These are phyloP conservation scores for Diplodia intermedia DNA, from an alignment of 2,329 filamentous ascomycete species.

Conservation along the genomic window DNA sequence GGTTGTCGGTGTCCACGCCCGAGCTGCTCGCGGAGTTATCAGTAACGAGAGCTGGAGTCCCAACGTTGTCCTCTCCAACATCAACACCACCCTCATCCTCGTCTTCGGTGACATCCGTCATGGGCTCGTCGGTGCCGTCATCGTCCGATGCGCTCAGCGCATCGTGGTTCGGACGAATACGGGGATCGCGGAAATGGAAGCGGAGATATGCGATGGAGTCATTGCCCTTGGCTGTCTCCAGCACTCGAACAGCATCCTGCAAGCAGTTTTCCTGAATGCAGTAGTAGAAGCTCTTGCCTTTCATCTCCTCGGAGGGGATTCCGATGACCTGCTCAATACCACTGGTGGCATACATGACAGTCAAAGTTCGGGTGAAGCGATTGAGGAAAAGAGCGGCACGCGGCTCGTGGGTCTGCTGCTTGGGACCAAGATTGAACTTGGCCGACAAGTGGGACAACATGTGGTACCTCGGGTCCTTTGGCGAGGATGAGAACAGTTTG, in stretches of 20 bases:
- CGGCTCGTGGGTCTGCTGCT: slow-evolving; percentile 71
- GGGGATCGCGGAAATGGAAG: slow-evolving; percentile 82
- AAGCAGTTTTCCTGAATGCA: slow-evolving; percentile 82
- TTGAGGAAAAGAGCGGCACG: slow-evolving; percentile 86
- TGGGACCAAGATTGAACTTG: slow-evolving; percentile 70
- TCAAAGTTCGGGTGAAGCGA: slow-evolving; percentile 80
- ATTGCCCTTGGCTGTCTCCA: slow-evolving; percentile 87
- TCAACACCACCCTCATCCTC: slow-evolving; percentile 52
- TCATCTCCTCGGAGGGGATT: slow-evolving; percentile 70
- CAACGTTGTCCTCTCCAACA: slow-evolving; percentile 36
- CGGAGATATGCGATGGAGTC: slow-evolving; percentile 90
- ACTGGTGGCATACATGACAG: slow-evolving; percentile 85
- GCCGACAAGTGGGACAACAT: slow-evolving; percentile 86
- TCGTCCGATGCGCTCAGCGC: slow-evolving; percentile 57
- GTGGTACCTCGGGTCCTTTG: slow-evolving; percentile 83
- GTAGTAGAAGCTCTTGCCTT: slow-evolving; percentile 83
- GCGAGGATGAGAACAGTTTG: slow-evolving; percentile 80
- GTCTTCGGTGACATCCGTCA: slow-evolving; percentile 58
- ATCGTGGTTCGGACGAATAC: slow-evolving; percentile 49
- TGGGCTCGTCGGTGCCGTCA: slow-evolving; percentile 53
- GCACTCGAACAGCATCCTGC: slow-evolving; percentile 74
- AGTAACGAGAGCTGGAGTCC: neutral
- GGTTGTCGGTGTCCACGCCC: slow-evolving; percentile 32
- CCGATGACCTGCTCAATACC: slow-evolving; percentile 79
- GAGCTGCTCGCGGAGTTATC: slow-evolving; percentile 21